Conservation (phyloP, 1,284 basidiomycete species). For the Pseudozyma tsukubaensis region DNA sequence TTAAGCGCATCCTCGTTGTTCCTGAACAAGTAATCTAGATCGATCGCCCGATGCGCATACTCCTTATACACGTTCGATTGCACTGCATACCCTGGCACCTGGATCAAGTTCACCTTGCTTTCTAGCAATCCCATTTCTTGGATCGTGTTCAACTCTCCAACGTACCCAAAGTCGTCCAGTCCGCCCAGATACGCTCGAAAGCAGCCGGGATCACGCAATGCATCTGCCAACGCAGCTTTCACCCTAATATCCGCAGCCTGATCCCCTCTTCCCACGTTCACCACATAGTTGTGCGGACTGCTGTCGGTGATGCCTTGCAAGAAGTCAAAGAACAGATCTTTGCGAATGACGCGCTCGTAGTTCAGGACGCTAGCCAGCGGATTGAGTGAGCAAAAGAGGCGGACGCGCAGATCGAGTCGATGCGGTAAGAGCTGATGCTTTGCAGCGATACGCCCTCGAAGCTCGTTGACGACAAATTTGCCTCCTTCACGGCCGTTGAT, state of each 20-base stretch:
- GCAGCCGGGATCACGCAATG: conserved; percentile 34
- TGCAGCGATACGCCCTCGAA: conserved; percentile 29
- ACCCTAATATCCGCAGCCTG: conserved; percentile 47
- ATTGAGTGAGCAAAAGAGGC: conserved; percentile 15
- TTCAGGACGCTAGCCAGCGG: conserved; percentile 15
- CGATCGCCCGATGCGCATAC: conserved; percentile 32
- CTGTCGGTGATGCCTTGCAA: conserved; percentile 25
- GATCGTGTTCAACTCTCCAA: conserved; percentile 31
- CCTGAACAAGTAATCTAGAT: conserved; percentile 47
- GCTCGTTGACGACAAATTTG: conserved; percentile 23
- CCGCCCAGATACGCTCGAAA: conserved; percentile 43
- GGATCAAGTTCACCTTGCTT: conserved; percentile 35
- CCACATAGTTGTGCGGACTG: conserved; percentile 35
- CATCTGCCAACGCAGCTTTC: conserved; percentile 42
- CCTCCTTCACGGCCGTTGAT: conserved; percentile 32
- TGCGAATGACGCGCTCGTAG: neutral
- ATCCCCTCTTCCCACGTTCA: conserved; percentile 26
- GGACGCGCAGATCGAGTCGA: conserved; percentile 29
- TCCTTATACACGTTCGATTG: conserved; percentile 19
- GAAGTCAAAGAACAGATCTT: conserved; percentile 23
- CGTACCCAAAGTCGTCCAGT: conserved; percentile 46
- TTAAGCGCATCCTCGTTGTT: neutral
- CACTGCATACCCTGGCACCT: conserved; percentile 37
- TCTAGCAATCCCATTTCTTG: conserved; percentile 19
- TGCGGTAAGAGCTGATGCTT: conserved; percentile 28